Conservation (phyloP, 2,329 filamentous ascomycete species). For the Arthrobotrys sphaeroides region DNA sequence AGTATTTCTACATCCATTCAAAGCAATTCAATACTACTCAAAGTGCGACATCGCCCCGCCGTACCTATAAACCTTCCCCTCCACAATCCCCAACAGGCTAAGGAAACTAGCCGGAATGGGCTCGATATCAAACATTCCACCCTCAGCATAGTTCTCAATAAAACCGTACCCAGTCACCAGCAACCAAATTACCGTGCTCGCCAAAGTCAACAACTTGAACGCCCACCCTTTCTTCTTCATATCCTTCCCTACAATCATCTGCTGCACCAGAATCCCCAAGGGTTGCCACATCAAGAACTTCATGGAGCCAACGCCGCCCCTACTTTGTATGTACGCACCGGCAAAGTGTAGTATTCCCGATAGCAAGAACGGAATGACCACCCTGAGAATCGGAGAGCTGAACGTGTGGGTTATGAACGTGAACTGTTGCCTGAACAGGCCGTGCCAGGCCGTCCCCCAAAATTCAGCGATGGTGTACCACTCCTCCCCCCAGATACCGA, state of each 20-base stretch:
- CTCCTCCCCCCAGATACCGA: constrained; percentile 44
- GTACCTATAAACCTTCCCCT: constrained; percentile 29
- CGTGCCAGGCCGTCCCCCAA: constrained; percentile 46
- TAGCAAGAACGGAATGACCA: constrained; percentile 41
- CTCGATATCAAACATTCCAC: constrained; percentile 52
- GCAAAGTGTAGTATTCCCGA: constrained; percentile 44
- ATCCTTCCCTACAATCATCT: constrained; percentile 12
- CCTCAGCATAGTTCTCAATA: constrained; percentile 27
- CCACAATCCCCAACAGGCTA: constrained; percentile 24
- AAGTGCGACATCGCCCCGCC: constrained; percentile 19
- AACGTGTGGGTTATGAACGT: constrained; percentile 31
- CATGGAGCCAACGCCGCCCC: constrained; percentile 14
- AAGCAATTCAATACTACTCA: constrained; percentile 10
- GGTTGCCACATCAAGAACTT: constrained; percentile 36
- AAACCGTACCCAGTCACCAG: constrained; percentile 28
- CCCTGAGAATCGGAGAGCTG: constrained; percentile 10
- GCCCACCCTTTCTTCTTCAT: background rate
- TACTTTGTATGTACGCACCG: constrained; percentile 30
- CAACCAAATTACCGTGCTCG: constrained; percentile 36
- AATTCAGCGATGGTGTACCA: constrained; percentile 51
- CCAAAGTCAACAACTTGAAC: constrained; percentile 7
- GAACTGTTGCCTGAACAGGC: constrained; percentile 46
- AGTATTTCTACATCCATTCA: background rate
- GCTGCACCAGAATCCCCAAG: constrained; percentile 31
- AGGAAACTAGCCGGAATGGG: constrained; percentile 44